phyloP scores from a whole-genome alignment of 768 basidiomycete genomes.

The Mycena rebaudengoi region DNA sequence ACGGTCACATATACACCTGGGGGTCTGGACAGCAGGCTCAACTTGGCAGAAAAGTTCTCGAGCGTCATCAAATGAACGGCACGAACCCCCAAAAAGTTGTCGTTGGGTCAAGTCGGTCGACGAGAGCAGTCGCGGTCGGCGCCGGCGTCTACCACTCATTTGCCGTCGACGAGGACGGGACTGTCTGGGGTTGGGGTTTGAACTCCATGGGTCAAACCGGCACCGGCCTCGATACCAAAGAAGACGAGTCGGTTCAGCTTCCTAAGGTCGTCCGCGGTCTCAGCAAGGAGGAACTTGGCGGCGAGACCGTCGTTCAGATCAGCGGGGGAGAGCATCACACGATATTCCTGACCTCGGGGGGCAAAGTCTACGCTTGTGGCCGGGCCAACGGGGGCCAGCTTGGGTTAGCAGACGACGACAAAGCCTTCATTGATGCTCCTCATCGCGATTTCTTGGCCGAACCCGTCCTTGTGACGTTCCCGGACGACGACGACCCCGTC shows the following conservation, averaged over 20 bases:
- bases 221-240: slow-evolving; percentile 56
- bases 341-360: slow-evolving; percentile 84
- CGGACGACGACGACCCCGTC: slow-evolving; percentile 69
- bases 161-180: slow-evolving; percentile 84
- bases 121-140: slow-evolving; percentile 71
- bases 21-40: slow-evolving; percentile 93
- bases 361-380: slow-evolving; percentile 88
- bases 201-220: slow-evolving; percentile 90
- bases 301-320: slow-evolving; percentile 75
- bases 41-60: slow-evolving; percentile 89
- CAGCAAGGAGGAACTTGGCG: slow-evolving; percentile 65
- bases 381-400: slow-evolving; percentile 86
- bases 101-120: slow-evolving; percentile 66
- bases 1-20: slow-evolving; percentile 89
- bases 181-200: slow-evolving; percentile 95
- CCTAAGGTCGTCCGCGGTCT: slow-evolving; percentile 74
- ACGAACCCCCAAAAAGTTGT: slow-evolving; percentile 88
- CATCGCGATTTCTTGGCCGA: slow-evolving; percentile 68
- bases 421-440: slow-evolving; percentile 60
- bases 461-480: slow-evolving; percentile 74
- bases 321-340: slow-evolving; percentile 89
- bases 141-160: slow-evolving; percentile 90
- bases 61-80: slow-evolving; percentile 88
- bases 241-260: slow-evolving; percentile 62
- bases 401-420: slow-evolving; percentile 78